These are phyloP conservation scores for Erucastrum elatum DNA, from an alignment of 345 rosid species.

Conservation along the genomic window DNA sequence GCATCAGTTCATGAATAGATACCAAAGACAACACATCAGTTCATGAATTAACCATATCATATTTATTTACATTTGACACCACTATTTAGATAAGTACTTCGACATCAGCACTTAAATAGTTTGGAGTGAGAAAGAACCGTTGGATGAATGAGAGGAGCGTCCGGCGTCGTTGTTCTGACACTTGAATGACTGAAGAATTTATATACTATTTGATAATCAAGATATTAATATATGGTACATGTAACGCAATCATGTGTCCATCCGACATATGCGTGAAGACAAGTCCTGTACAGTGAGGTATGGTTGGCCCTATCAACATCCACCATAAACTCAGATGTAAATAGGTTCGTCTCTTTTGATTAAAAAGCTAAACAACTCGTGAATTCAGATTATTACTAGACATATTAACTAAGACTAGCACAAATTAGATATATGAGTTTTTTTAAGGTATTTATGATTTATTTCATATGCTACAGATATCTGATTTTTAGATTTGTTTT, in stretches of 20 bases:
- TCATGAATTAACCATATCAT: neutral
- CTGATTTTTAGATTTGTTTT: too few relatives aligned
- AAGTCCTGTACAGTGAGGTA: slow-evolving; percentile 14
- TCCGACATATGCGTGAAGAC: slow-evolving; percentile 18
- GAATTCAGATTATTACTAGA: neutral
- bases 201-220: neutral
- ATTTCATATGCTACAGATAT: too few relatives aligned
- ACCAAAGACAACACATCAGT: neutral
- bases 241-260: slow-evolving; percentile 8
- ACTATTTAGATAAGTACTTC: neutral
- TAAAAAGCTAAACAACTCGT: slow-evolving; percentile 26
- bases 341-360: neutral
- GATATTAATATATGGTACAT: neutral
- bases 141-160: slow-evolving; percentile 26
- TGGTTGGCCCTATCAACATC: slow-evolving; percentile 31
- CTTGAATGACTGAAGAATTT: slow-evolving; percentile 13
- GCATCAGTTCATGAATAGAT: neutral
- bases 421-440: too few relatives aligned
- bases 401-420: neutral
- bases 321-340: slow-evolving; percentile 13
- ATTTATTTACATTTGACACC: neutral
- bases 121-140: slow-evolving; percentile 18
- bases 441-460: too few relatives aligned
- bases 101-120: neutral
- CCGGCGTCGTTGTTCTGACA: slow-evolving; percentile 7